Evolutionary conservation across 345 rosid genomes (phyloP).

Genomic region (Lepidium aucheri): DNA sequence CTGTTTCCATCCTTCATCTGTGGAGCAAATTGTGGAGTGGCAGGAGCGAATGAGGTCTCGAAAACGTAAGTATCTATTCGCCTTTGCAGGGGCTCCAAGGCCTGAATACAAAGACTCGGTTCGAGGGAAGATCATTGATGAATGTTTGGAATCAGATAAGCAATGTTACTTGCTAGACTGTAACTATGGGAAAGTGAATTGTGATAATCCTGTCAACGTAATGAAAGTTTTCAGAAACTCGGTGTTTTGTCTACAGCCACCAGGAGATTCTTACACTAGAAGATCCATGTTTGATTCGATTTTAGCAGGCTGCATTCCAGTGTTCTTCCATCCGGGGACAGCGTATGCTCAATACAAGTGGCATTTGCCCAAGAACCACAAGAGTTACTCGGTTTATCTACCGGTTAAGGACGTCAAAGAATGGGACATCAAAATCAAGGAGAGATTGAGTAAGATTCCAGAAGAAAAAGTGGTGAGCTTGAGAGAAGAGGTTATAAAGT

Average conservation of each 20-base stretch:
- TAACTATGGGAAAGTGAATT: conserved; percentile 38
- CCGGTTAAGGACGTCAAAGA: conserved; percentile 36
- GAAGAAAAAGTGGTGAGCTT: conserved; percentile 26
- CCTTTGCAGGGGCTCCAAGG: conserved; percentile 60
- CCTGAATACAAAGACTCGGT: conserved; percentile 45
- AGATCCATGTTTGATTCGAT: conserved; percentile 57
- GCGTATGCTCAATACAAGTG: conserved; percentile 55
- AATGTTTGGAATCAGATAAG: conserved; percentile 36
- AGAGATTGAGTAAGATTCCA: conserved; percentile 31
- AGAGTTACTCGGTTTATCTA: conserved; percentile 45
- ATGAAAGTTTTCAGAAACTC: conserved; percentile 48
- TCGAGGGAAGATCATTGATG: conserved; percentile 53
- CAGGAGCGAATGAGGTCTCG: conserved; percentile 38
- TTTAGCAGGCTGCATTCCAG: conserved; percentile 56
- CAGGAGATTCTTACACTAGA: conserved; percentile 62
- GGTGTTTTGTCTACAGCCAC: conserved; percentile 59
- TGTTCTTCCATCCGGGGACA: conserved; percentile 62
- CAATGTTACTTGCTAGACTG: conserved; percentile 53
- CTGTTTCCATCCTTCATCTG: conserved; percentile 47
- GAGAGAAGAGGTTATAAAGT: conserved; percentile 53
- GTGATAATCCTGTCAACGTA: conserved; percentile 52
- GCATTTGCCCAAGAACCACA: conserved; percentile 43
- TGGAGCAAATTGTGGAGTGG: conserved; percentile 38
- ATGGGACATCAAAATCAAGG: conserved; percentile 31
- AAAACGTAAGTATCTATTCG: conserved; percentile 37